Percentiles rank a stretch among this genome's conserved stretches.
Conservation (phyloP, 176 grass and related monocot species). For the Phoenix roebelenii region DNA sequence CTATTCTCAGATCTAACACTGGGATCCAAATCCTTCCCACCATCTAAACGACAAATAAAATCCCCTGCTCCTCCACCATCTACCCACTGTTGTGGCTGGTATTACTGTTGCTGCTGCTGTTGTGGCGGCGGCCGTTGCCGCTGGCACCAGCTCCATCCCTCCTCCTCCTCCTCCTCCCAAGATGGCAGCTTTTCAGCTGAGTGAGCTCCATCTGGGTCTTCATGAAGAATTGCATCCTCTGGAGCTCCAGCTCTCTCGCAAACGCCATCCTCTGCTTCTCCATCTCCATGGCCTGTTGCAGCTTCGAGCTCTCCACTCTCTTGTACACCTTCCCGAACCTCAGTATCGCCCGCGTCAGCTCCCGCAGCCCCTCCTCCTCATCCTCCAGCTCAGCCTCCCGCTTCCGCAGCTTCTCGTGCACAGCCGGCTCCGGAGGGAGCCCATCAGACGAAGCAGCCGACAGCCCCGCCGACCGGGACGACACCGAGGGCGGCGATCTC, state of each 20-base stretch:
- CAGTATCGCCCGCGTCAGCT: slow-evolving; percentile 44
- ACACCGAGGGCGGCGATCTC: slow-evolving; percentile 29
- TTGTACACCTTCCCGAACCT: slow-evolving; percentile 71
- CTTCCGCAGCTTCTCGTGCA: slow-evolving; percentile 48
- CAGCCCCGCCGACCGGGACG: slow-evolving; percentile 4
- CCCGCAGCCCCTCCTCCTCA: slow-evolving; percentile 27
- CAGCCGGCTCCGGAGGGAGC: slow-evolving; percentile 44
- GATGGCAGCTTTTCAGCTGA: slow-evolving; percentile 31
- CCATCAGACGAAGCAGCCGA: slow-evolving; percentile 69
- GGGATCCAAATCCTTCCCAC: too few relatives aligned
- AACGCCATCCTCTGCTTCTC: slow-evolving; percentile 77
- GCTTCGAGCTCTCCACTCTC: slow-evolving; percentile 59
- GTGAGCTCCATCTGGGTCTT: slow-evolving; percentile 80
- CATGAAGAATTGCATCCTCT: slow-evolving; percentile 84
- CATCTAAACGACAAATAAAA: too few relatives aligned
- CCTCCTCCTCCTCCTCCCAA: slow-evolving; percentile 28
- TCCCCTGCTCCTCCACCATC: too few relatives aligned
- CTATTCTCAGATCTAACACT: too few relatives aligned
- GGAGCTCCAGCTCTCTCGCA: slow-evolving; percentile 58
- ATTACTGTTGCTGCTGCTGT: background rate
- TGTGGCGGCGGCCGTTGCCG: slow-evolving; percentile 33
- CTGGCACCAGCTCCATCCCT: slow-evolving; percentile 28
- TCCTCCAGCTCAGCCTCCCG: slow-evolving; percentile 14
- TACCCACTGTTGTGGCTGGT: too few relatives aligned
- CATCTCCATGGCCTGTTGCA: slow-evolving; percentile 60